phyloP scores from a whole-genome alignment of 2,329 filamentous ascomycete genomes.

The Colletotrichum lentis region DNA sequence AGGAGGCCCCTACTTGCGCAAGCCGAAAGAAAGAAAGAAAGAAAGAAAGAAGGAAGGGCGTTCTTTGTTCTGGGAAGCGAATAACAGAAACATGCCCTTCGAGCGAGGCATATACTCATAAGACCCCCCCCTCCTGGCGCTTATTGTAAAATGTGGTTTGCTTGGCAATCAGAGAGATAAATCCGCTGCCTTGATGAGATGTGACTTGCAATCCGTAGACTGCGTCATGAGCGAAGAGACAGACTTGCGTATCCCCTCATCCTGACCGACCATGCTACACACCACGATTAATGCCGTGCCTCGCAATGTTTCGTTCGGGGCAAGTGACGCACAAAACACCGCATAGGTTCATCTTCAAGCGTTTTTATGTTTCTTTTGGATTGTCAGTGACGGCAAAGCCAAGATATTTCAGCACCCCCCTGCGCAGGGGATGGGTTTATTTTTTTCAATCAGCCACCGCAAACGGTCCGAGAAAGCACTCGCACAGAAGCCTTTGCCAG shows the following conservation, averaged over 20 bases:
- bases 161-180: not conserved
- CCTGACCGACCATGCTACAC: not conserved
- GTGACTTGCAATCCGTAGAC: not conserved
- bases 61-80: conserved; percentile 1
- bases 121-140: not conserved
- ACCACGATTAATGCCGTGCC: too few species aligned
- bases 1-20: not conserved
- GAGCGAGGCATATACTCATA: not conserved
- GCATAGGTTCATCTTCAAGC: not conserved
- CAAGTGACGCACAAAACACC: not conserved
- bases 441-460: conserved; percentile 5
- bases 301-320: not conserved
- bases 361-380: conserved; percentile 4
- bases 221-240: not conserved
- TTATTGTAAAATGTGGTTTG: not conserved
- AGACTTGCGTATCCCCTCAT: too few species aligned
- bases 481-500: not conserved
- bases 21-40: not conserved
- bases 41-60: too few species aligned
- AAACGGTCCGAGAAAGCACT: not conserved
- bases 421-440: not conserved
- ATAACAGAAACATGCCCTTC: not conserved
- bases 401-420: not conserved
- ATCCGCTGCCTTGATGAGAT: not conserved
- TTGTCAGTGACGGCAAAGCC: conserved; percentile 6